These are phyloP conservation scores for Catenaria anguillulae DNA, from an alignment of 371 early-diverging fungal genomes.

Conservation along the genomic window DNA sequence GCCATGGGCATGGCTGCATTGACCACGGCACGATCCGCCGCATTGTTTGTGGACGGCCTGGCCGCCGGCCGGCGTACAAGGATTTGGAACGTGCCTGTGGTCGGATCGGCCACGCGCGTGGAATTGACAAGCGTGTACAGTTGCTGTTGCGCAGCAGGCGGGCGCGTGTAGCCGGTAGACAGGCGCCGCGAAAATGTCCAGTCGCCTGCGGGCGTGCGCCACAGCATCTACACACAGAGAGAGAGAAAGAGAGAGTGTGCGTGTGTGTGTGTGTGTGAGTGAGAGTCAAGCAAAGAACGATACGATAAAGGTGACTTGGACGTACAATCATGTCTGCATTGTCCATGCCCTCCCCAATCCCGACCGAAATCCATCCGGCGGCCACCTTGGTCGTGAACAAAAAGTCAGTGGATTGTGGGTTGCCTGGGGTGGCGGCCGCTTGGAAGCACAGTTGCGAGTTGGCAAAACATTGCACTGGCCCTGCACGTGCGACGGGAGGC, in stretches of 20 bases:
- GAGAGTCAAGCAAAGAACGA: background rate
- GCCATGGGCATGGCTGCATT: background rate
- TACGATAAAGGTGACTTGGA: too few species aligned
- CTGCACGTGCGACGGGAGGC: too few species aligned
- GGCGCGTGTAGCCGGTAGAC: background rate
- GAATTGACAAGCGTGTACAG: background rate
- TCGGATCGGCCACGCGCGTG: background rate
- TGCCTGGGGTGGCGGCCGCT: background rate
- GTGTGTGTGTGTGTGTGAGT: background rate
- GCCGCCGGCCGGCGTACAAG: background rate
- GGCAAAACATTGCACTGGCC: too few species aligned
- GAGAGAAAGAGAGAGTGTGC: background rate
- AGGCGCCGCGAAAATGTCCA: background rate
- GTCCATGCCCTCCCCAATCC: background rate
- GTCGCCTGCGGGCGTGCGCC: background rate
- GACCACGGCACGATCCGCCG: background rate
- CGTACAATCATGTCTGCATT: background rate
- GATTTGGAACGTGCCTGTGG: background rate
- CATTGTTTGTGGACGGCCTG: background rate
- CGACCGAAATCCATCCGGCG: background rate
- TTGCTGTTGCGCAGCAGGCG: background rate
- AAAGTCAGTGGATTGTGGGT: background rate
- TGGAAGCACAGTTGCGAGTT: background rate
- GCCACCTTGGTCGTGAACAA: background rate
- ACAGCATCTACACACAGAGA: constrained; percentile 1